Evolutionary conservation across 106 monocot species (phyloP), one percentile per base, ranked within the genome.

Genomic region (Dendrobium catenatum): DNA sequence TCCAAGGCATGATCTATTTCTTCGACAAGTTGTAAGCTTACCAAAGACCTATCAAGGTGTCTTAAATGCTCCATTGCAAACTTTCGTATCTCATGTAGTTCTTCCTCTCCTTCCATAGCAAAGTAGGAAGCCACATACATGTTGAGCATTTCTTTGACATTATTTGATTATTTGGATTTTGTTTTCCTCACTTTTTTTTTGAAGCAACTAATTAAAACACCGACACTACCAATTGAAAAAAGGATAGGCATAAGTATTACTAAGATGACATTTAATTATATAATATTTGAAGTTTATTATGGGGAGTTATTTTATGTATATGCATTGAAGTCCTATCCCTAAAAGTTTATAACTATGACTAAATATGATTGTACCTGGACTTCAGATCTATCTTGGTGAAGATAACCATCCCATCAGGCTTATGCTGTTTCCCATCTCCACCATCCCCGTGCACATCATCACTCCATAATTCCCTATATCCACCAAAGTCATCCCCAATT

Each of bases 1-100:
- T 90, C 90, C 88, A 87, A 72, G 88, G 73, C 80, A 78, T 82
- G 77, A 7, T 19, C 80, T 20, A 93, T 86, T 68, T 77, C 51
- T 55, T 84, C 79, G 20, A 59, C 76, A 4, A 85, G 55, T 18
- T 40, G 10, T 42, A 70, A 68, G 16, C 66, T 22, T 44, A 67
- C 4, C 4, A 8, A 51, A 3, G 27, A 15, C 16, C 72, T 41
- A 1, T 43, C 42, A 2, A 82, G 70, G 16, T 59, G 18, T 5
- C 42, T 75, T 1, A 87, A 54, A 5, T 54, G 58, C 16, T 72
- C 68, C 0, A 68, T 55, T 11, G 87, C 47, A 37, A 83, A 82
- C 5, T 80, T 16, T 22, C 56, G 75, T 0, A 80, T 80, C 18
- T 83, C 78, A 43, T 82, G 83, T 73, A 89, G 24, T 37, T 9